Evolutionary conservation across 371 early-diverging fungal genomes (phyloP).

Genomic region (Chytridiales sp.): DNA sequence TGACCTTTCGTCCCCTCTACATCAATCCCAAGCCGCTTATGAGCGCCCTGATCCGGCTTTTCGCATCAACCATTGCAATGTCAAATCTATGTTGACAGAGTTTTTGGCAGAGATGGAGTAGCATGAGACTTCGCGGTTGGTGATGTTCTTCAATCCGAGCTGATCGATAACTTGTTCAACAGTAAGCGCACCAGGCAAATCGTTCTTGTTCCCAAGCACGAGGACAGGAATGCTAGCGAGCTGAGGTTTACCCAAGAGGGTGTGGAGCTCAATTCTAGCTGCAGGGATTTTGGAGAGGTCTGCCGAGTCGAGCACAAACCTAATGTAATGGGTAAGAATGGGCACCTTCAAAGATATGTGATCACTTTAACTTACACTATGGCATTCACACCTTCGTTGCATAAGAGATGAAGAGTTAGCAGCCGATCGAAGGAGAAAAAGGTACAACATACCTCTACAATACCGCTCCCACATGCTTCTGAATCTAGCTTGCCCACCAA

Average conservation of each 20-base stretch:
- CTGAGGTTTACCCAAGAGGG: conserved; percentile 86
- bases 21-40: no score
- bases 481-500: conserved; percentile 95
- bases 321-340: conserved; percentile 24
- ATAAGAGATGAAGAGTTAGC: background rate
- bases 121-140: conserved; percentile 95
- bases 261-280: conserved; percentile 88
- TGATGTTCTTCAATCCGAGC: conserved; percentile 86
- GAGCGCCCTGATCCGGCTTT: conserved; percentile 51
- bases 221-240: conserved; percentile 92
- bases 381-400: conserved; percentile 92
- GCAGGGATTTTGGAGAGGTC: conserved; percentile 90
- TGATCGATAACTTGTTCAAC: conserved; percentile 91
- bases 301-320: conserved; percentile 94
- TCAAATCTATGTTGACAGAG: conserved; percentile 94
- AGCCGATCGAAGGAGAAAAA: no score
- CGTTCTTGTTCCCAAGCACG: conserved; percentile 99
- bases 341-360: conserved; percentile 1
- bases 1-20: no score
- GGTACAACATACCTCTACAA: conserved; percentile 43
- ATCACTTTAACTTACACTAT: conserved; percentile 75
- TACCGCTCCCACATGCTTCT: conserved; percentile 98
- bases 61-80: conserved; percentile 95
- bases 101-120: conserved; percentile 99
- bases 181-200: conserved; percentile 84